These are phyloP conservation scores for Chaetomiaceae sp. DNA, from an alignment of 2,329 filamentous ascomycete genomes.

Conservation along the genomic window DNA sequence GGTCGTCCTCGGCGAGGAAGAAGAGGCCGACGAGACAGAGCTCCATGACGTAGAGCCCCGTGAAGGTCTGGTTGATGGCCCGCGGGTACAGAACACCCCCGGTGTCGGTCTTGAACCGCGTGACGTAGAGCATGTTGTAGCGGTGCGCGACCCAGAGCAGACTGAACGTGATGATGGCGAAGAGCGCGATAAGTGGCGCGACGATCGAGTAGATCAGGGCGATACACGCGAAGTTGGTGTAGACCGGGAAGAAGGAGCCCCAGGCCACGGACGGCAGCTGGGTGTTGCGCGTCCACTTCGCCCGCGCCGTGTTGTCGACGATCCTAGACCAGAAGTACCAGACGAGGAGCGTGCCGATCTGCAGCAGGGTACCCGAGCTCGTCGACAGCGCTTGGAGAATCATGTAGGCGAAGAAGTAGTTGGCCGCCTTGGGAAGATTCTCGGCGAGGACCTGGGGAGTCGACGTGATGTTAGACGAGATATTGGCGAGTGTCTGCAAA, in stretches of 20 bases:
- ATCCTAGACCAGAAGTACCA: constrained; percentile 80
- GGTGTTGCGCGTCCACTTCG: constrained; percentile 83
- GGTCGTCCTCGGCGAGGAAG: constrained; percentile 62
- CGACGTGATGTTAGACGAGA: constrained; percentile 52
- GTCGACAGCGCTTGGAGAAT: constrained; percentile 87
- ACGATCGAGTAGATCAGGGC: constrained; percentile 83
- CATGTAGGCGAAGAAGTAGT: constrained; percentile 99
- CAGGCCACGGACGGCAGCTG: constrained; percentile 71
- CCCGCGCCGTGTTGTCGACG: constrained; percentile 70
- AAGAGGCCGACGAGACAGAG: constrained; percentile 84
- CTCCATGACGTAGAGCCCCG: constrained; percentile 91
- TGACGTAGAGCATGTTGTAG: constrained; percentile 96
- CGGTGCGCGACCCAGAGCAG: constrained; percentile 91
- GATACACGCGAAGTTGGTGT: constrained; percentile 94
- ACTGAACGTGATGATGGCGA: constrained; percentile 86
- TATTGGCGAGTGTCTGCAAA: constrained; percentile 55
- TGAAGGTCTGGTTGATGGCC: constrained; percentile 93
- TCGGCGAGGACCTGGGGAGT: constrained; percentile 67
- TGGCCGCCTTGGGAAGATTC: constrained; percentile 79
- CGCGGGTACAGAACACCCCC: constrained; percentile 87
- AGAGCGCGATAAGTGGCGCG: constrained; percentile 82
- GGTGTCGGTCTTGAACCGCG: constrained; percentile 81
- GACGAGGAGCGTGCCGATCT: constrained; percentile 68
- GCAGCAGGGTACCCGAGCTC: constrained; percentile 81
- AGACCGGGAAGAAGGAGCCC: constrained; percentile 92